These are phyloP conservation scores for Debaryomycetaceae sp. DNA, from an alignment of 1,139 yeast genomes.

Conservation along the genomic window DNA sequence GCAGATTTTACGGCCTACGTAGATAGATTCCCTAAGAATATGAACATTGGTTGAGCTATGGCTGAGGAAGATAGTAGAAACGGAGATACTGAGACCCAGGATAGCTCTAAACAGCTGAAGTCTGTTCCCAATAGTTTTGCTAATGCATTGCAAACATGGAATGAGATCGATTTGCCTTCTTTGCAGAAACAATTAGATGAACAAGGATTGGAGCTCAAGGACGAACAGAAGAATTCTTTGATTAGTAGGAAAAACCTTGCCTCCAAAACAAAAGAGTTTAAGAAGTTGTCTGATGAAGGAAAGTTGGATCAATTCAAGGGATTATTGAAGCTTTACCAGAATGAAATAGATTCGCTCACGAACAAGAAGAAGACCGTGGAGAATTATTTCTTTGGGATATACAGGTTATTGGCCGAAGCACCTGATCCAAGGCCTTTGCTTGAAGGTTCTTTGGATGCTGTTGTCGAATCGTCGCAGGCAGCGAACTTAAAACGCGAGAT, in stretches of 20 bases:
- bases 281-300: slow-evolving; percentile 61
- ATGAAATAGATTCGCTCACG: slow-evolving; percentile 81
- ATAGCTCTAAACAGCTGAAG: background rate
- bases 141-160: slow-evolving; percentile 72
- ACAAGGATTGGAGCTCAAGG: slow-evolving; percentile 70
- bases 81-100: background rate
- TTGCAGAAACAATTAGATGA: slow-evolving; percentile 72
- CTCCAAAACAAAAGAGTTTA: slow-evolving; percentile 75
- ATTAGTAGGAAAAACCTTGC: slow-evolving; percentile 75
- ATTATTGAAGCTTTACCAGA: slow-evolving; percentile 77
- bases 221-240: slow-evolving; percentile 64
- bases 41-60: no score
- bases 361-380: slow-evolving; percentile 76
- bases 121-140: slow-evolving; percentile 13
- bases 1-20: no score
- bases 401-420: slow-evolving; percentile 77
- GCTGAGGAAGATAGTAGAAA: slow-evolving; percentile 1
- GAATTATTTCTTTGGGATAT: slow-evolving; percentile 66
- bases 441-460: slow-evolving; percentile 67
- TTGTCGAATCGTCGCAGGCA: slow-evolving; percentile 56
- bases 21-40: no score
- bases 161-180: slow-evolving; percentile 63
- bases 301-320: slow-evolving; percentile 65
- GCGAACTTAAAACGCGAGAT: slow-evolving; percentile 54
- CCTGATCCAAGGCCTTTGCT: slow-evolving; percentile 89